phyloP scores from a whole-genome alignment of 139 green algal genomes.

The Closterium sp. region DNA sequence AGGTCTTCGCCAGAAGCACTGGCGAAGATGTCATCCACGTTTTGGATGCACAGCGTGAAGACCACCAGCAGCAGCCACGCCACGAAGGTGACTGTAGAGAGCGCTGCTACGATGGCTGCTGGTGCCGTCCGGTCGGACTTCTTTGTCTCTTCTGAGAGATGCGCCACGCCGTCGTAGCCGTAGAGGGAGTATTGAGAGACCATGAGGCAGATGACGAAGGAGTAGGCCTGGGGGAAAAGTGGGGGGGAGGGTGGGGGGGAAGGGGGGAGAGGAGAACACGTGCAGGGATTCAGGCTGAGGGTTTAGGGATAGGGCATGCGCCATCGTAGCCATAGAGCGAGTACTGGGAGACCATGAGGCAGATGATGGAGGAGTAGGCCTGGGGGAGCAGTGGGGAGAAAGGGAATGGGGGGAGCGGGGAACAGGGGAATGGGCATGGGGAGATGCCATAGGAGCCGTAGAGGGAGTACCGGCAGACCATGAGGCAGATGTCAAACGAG shows the following conservation, averaged over 20 bases:
- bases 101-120: background rate
- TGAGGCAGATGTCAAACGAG: background rate
- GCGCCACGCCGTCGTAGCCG: constrained; percentile 19
- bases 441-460: background rate
- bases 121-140: constrained; percentile 12
- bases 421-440: background rate
- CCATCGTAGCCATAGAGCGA: constrained; percentile 32
- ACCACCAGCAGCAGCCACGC: background rate
- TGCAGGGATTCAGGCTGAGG: background rate
- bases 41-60: constrained; percentile 11
- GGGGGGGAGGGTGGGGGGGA: too few relatives aligned
- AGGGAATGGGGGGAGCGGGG: background rate
- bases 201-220: background rate
- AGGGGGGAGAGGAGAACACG: background rate
- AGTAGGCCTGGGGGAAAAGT: background rate
- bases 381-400: background rate
- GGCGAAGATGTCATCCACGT: constrained; percentile 3
- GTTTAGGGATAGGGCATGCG: background rate
- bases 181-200: constrained; percentile 33
- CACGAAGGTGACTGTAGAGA: constrained; percentile 4
- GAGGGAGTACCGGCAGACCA: background rate
- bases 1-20: background rate
- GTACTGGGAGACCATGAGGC: background rate
- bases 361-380: background rate
- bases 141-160: constrained; percentile 34